Percentiles rank a stretch among this genome's conserved stretches.
phyloP scores from a whole-genome alignment of 164 flowering plant genomes.

The Aristolochia fimbriata region DNA sequence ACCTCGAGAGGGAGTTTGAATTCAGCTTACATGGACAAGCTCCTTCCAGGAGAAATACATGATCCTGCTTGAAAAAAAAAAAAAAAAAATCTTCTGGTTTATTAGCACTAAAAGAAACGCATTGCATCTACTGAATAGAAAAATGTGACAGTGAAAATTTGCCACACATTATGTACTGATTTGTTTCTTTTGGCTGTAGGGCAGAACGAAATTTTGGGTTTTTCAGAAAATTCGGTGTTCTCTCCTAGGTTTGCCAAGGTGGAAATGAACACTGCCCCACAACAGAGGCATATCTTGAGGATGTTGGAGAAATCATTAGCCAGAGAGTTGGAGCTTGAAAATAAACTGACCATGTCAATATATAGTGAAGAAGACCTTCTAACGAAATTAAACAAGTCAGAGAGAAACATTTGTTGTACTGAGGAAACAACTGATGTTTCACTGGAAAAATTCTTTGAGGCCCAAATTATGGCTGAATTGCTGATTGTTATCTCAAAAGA shows the following conservation, averaged over 20 bases:
- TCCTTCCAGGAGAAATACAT: too few species aligned
- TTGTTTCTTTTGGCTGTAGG: slow-evolving; percentile 27
- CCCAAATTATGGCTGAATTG: slow-evolving; percentile 55
- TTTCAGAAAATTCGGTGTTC: slow-evolving; percentile 23
- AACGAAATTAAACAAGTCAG: slow-evolving; percentile 28
- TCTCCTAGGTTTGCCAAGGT: slow-evolving; percentile 23
- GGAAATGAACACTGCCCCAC: slow-evolving; percentile 54
- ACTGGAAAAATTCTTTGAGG: slow-evolving; percentile 44
- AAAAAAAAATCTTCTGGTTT: background rate
- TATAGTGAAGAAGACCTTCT: slow-evolving; percentile 50
- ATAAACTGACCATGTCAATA: slow-evolving; percentile 46
- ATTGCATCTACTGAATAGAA: slow-evolving; percentile 3
- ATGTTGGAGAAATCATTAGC: slow-evolving; percentile 92
- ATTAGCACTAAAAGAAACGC: background rate
- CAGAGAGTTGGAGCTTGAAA: slow-evolving; percentile 78
- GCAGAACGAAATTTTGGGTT: slow-evolving; percentile 15
- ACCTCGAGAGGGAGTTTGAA: too few species aligned
- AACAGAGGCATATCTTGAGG: slow-evolving; percentile 56
- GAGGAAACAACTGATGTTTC: slow-evolving; percentile 31
- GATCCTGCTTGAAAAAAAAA: too few species aligned
- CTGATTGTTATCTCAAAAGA: slow-evolving; percentile 56
- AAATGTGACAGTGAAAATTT: too few species aligned
- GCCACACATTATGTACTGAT: background rate
- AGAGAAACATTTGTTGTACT: slow-evolving; percentile 34
- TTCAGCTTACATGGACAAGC: too few species aligned